phyloP scores from a whole-genome alignment of 2,329 filamentous ascomycete genomes.

The Beauveria bassiana region DNA sequence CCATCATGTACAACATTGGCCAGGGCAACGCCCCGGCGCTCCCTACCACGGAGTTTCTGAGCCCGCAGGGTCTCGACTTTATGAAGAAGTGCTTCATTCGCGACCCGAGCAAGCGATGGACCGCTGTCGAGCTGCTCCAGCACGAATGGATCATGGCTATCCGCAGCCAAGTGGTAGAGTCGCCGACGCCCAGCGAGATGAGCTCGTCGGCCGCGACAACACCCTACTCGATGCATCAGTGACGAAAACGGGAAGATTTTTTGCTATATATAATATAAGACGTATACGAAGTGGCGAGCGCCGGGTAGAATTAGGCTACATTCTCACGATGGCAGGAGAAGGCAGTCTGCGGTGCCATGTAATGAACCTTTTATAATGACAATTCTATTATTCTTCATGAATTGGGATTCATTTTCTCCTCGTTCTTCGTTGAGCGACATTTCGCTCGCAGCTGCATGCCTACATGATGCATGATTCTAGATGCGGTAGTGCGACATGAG shows the following conservation, averaged over 20 bases:
- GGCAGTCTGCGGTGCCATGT: not conserved
- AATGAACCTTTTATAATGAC: not conserved
- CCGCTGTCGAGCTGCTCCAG: conserved; percentile 81
- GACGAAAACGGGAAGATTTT: not conserved
- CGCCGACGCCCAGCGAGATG: conserved; percentile 52
- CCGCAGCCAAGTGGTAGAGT: conserved; percentile 56
- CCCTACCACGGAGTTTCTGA: conserved; percentile 75
- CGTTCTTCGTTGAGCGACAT: no score
- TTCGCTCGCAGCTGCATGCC: no score
- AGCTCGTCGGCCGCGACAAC: conserved; percentile 31
- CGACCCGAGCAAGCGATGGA: conserved; percentile 71
- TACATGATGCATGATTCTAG: not conserved
- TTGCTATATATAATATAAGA: not conserved
- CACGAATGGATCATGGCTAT: conserved; percentile 82
- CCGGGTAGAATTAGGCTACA: not conserved
- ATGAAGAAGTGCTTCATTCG: conserved; percentile 77
- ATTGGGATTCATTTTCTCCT: not conserved
- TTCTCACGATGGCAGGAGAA: not conserved
- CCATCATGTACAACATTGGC: conserved; percentile 99
- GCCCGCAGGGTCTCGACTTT: conserved; percentile 78
- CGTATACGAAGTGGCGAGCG: not conserved
- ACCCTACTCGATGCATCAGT: conserved; percentile 19
- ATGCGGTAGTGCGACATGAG: not conserved
- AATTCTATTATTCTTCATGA: not conserved
- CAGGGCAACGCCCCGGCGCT: conserved; percentile 89